Evolutionary conservation across 2,329 filamentous ascomycete genomes (phyloP), one percentile per base, ranked within the genome.

Genomic region (Xylaria sp.): DNA sequence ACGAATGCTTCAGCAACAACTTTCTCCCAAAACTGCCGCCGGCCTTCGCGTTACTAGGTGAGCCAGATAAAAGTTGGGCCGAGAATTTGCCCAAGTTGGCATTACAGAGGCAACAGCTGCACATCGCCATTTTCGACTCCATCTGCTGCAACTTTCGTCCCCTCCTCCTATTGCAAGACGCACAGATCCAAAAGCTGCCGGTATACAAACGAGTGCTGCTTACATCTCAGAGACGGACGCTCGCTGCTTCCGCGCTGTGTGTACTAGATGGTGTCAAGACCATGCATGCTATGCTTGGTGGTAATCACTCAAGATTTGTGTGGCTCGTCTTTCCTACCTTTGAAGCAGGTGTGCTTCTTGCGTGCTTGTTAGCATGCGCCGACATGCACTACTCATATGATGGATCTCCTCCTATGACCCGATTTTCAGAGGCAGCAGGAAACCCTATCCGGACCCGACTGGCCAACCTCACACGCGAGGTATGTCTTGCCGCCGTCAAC

Each of bases 101-200:
- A 3, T 10, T 64, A 48, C 63, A 64, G 54, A 44, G 66, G 2
- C 62, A 64, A 19, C 44, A 61, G 5, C 37, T 67, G 8, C 59
- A 63, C 18, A 60, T 63, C 0, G 34, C 61, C 5, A 59, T 66
- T 7, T 65, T 59, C 19, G 60, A 66, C 9, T 62, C 60, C 2
- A 2, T 66, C n/a, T 66, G 65, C 35, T 60, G 49, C 46, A 62
- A 66, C 34, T 66, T 66, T 19, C 44, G 65, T 4, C 57, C 63
- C 1, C 4, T 58, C 1, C 52, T 67, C 0, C 18, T 66, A 13
- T 23, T 51, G 4, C n/a, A 52, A 4, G 10, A 39, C 4, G 8
- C 11, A 1, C 1, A 55, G 39, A n/a, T 60, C 6, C 11, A 53
- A 11, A 39, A 10, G 1, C 50, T 66, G 1, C 63, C 65, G 1